These are phyloP conservation scores for Cynara cardunculus DNA, from an alignment of 129 eudicot genomes.

Conservation along the genomic window DNA sequence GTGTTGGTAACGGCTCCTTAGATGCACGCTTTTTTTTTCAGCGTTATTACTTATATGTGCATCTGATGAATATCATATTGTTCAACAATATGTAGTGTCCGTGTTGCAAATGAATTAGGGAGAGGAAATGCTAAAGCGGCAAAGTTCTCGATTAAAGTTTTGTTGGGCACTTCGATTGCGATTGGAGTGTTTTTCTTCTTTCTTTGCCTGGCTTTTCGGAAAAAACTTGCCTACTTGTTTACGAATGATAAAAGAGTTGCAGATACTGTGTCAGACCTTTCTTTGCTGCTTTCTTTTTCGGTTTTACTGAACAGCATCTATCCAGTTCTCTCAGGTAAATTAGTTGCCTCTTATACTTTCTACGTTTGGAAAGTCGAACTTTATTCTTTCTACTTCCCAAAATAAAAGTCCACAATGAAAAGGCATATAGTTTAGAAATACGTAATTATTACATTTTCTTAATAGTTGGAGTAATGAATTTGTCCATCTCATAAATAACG, in stretches of 20 bases:
- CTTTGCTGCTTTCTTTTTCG: constrained; percentile 55
- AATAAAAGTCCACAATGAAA: neutral
- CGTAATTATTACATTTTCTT: neutral
- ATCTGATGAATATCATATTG: neutral
- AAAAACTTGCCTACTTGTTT: constrained; percentile 58
- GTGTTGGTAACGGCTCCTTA: neutral
- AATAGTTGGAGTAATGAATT: neutral
- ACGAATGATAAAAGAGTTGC: constrained; percentile 62
- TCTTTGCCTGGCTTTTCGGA: constrained; percentile 56
- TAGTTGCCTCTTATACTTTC: neutral
- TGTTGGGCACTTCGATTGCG: constrained; percentile 51
- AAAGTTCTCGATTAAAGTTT: constrained; percentile 70
- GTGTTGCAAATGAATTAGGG: constrained; percentile 91
- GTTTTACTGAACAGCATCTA: constrained; percentile 71
- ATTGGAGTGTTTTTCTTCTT: constrained; percentile 59
- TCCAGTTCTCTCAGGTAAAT: constrained; percentile 78
- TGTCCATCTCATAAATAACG: neutral
- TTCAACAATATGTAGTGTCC: constrained; percentile 43
- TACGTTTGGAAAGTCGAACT: neutral
- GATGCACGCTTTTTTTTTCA: neutral
- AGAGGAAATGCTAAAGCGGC: constrained; percentile 81
- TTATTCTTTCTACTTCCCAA: neutral
- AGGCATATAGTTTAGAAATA: neutral
- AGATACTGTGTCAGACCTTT: constrained; percentile 63
- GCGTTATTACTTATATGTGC: neutral